Base-by-base conservation (phyloP, 164 flowering plant genomes). In the Vitis rupestris region DNA sequence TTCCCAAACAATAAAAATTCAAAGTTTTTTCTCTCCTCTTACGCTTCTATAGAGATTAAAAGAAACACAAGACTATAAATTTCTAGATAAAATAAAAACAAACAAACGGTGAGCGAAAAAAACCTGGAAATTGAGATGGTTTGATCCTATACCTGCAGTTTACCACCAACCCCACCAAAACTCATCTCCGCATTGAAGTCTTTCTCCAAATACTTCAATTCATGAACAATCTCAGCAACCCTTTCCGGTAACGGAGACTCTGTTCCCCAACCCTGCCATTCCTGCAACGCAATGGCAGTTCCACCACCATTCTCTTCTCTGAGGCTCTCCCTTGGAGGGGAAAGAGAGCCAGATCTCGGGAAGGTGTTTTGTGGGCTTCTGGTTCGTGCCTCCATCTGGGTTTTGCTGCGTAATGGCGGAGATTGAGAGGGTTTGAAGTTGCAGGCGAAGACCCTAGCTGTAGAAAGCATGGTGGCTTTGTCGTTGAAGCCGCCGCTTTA, bases 261-360 rank as follows among this genome's bases (percentile, higher is more conserved):
- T 11, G 88, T 73, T 31, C 99, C 99, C 97, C 98, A 95, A 30
- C 79, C 82, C 77, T 85, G 90, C 98, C 98, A 95, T 75, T 95
- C 98, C 69, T 82, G 70, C 70, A 79, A 44, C 30, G 84, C 72
- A 31, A 85, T 66, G 10, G 52, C 31, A 44, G 64, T 4, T 63
- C 75, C 76, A 30, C 60, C 77, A 13, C 14, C 75, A 12, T 13
- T 14, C 56, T 50, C 75, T 15, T 51, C 64, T 16, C 27, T 12
- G 17, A 13, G 56, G 17, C 61, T 59, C 63, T 77, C 82, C 23
- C 68, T 58, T 10, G 76, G 53, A 11, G 75, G 68, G 53, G 78
- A 71, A 31, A 71, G 70, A 67, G 78, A 72, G 59, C 73, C 62
- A 59, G 75, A 72, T 58, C 50, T 69, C 54, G 71, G 59, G 29